Evolutionary conservation across 257 asterid genomes (phyloP), one percentile per base, ranked within the genome.

Genomic region (Rubia yunnanensis): DNA sequence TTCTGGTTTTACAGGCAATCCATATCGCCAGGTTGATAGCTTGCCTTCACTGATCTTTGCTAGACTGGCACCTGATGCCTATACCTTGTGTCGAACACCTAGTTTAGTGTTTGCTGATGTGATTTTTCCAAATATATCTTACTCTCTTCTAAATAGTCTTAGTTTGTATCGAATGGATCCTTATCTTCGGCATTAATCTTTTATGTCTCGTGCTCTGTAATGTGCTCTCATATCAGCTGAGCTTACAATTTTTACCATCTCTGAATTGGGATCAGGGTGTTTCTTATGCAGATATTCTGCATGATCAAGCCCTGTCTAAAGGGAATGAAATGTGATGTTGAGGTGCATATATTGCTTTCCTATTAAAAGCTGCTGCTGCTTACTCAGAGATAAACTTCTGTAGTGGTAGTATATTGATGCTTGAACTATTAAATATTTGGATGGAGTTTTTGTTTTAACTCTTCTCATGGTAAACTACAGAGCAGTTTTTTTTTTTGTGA

Each of bases 271-370:
- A 60, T 10, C 28, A 7, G 64, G 15, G 69, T 63, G 48, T 74
- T 59, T 56, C 73, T 70, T 72, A 32, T 86, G 87, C 97, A 92
- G 98, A 89, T 97, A 66, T 89, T 92, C 79, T 82, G 79, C 84
- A 81, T 85, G 95, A 94, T 92, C 70, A 92, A 92, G 81, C 97
- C 98, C 73, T 92, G 97, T 74, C 85, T 91, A 11, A 90, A 90
- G 83, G 99, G 90, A 89, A 86, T 90, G 95, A 90, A 83, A 79
- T 90, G 97, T 70, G 99, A 94, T 71, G 96, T 94, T 78, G 95
- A 94, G 99, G 99, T 94, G 67, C 74, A 85, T 72, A 68, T 60
- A 24, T 53, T 46, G 39, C 62, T 55, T 36, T 63, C 56, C 31
- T 63, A 20, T 62, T 5, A 63, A 22, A 39, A 13, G 28, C 2